phyloP scores from a whole-genome alignment of 257 asterid genomes.

The Nicotiana paniculata region DNA sequence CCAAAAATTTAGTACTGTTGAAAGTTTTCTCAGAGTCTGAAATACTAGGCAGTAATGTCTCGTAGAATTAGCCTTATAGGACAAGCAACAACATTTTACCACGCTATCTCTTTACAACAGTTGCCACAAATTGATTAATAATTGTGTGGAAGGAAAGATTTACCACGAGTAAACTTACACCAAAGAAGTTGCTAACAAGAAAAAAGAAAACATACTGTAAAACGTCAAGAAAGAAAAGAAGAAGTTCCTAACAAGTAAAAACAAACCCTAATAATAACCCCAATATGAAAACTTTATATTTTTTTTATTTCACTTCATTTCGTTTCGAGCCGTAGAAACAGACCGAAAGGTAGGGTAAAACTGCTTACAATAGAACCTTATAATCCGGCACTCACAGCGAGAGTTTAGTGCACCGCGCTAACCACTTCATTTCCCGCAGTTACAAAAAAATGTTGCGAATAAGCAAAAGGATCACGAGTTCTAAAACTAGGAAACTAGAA shows the following conservation, averaged over 20 bases:
- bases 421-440: not conserved
- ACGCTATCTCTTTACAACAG: not conserved
- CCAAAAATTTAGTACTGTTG: not conserved
- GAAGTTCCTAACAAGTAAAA: conserved; percentile 10
- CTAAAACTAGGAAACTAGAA: too few relatives aligned
- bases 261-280: conserved; percentile 31
- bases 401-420: too few relatives aligned
- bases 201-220: not conserved
- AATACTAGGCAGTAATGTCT: not conserved
- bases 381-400: too few relatives aligned
- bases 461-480: too few relatives aligned
- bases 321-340: too few relatives aligned
- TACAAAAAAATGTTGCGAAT: too few relatives aligned
- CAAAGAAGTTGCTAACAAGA: not conserved
- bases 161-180: conserved; percentile 14
- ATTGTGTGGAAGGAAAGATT: not conserved
- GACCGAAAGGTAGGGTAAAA: too few relatives aligned
- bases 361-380: too few relatives aligned
- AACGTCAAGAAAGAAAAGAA: too few relatives aligned
- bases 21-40: not conserved
- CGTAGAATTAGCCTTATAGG: conserved; percentile 19
- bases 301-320: too few relatives aligned
- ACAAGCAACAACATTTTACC: conserved; percentile 17
- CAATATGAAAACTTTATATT: not conserved
- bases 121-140: not conserved